phyloP scores from a whole-genome alignment of 768 basidiomycete genomes.

The Lentinula aciculospora region DNA sequence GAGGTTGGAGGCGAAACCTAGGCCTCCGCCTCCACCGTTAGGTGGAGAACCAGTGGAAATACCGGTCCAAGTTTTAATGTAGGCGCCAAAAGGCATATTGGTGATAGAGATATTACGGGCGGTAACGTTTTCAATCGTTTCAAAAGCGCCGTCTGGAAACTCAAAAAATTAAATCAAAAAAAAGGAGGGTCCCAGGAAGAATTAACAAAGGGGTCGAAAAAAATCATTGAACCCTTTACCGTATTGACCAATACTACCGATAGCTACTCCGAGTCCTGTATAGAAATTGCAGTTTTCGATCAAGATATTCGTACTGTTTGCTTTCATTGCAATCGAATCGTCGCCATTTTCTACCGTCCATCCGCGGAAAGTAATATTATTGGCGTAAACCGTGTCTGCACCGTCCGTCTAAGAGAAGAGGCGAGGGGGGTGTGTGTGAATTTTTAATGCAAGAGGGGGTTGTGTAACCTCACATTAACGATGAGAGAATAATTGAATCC shows the following conservation, averaged over 20 bases:
- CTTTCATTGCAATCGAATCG: conserved; percentile 33
- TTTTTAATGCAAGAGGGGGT: too few relatives aligned
- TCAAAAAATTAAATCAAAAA: too few relatives aligned
- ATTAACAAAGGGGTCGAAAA: neutral
- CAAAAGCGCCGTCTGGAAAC: conserved; percentile 25
- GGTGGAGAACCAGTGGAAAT: conserved; percentile 20
- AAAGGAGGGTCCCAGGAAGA: conserved; percentile 8
- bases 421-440: too few relatives aligned
- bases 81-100: conserved; percentile 20
- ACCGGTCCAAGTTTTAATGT: conserved; percentile 31
- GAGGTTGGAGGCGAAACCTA: conserved; percentile 23
- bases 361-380: conserved; percentile 30
- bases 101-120: conserved; percentile 21
- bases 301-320: conserved; percentile 33
- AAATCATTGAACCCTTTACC: neutral
- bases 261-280: conserved; percentile 33
- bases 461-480: neutral
- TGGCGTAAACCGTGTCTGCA: conserved; percentile 29
- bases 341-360: conserved; percentile 34
- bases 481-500: neutral
- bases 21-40: conserved; percentile 27
- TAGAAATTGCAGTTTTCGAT: conserved; percentile 30
- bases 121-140: conserved; percentile 28
- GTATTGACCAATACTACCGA: conserved; percentile 18
- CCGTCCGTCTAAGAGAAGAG: conserved; percentile 30